Evolutionary conservation across 2,329 filamentous ascomycete genomes (phyloP), one percentile per base, ranked within the genome.

Genomic region (Paramyrothecium roridum): DNA sequence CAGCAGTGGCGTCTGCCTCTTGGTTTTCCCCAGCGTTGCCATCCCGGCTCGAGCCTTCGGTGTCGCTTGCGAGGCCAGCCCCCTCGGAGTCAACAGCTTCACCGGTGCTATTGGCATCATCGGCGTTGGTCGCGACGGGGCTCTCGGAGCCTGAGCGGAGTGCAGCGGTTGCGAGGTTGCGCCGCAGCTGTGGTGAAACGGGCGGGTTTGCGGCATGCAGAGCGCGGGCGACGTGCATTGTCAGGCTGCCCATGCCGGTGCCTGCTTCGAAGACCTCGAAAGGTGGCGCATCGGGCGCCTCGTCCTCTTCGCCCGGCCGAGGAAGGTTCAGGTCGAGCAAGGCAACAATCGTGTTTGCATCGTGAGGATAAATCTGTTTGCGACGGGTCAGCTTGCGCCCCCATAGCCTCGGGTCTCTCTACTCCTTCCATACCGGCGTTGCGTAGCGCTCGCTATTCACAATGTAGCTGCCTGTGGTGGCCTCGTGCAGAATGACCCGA

Each of bases 231-330:
- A 95, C 78, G 65, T 93, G 84, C 4, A 95, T 72, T 1, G 90
- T 93, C 56, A 95, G 72, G 34, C 87, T 86, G 56, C 90, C 91
- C 77, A 93, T 89, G n/a, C 90, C 91, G 3, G 90, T 95, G 17
- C 91, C 90, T 49, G 90, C 90, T 71, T 95, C 91, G 52, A 95
- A 85, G 48, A 95, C 89, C 66, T 93, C 88, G 13, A 93, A 70
- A 0, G 80, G 82, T 10, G 76, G 70, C 16, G 70, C 62, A 13
- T 73, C 68, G 7, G 71, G 67, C 16, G 63, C 62, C 12, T 64
- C 56, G 20, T 69, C 68, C 22, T 72, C 67, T 57, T 73, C 65
- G 40, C 64, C 60, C 30, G 73, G 63, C 63, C 73, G 69, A 3
- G 75, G 67, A 30, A 85, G 81, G 67, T 93, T 86, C 48, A 95